Evolutionary conservation across 805 yeast species (phyloP).

Genomic region (Zygoascus biomembranicola): DNA sequence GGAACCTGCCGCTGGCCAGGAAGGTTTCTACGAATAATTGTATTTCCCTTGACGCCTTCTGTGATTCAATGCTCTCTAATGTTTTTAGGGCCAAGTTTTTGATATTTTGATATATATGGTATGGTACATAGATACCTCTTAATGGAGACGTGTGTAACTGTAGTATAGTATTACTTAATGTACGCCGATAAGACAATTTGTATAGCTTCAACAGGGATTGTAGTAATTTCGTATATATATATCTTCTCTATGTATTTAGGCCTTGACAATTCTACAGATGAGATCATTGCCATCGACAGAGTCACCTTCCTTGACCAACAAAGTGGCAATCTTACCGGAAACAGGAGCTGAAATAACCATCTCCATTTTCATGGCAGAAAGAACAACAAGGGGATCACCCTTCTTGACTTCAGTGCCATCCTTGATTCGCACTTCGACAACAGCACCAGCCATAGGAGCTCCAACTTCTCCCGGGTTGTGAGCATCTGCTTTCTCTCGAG

Average conservation of each 20-base stretch:
- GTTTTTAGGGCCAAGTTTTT: background rate
- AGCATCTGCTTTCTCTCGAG: conserved; percentile 86
- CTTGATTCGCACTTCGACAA: conserved; percentile 88
- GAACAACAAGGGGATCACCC: conserved; percentile 91
- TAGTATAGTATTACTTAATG: background rate
- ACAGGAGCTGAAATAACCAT: conserved; percentile 94
- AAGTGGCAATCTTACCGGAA: conserved; percentile 72
- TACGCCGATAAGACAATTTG: background rate
- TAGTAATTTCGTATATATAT: background rate
- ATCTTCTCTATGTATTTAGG: conserved; percentile 2
- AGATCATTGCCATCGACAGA: conserved; percentile 92
- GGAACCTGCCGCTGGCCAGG: background rate
- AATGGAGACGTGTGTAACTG: background rate
- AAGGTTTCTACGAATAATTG: background rate
- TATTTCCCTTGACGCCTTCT: background rate
- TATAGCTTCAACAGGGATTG: too few species aligned
- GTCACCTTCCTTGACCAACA: conserved; percentile 81
- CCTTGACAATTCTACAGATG: conserved; percentile 50
- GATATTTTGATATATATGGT: background rate
- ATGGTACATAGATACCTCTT: background rate
- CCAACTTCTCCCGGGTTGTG: conserved; percentile 88
- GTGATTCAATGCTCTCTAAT: background rate
- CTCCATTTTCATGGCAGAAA: conserved; percentile 99
- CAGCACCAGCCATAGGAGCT: conserved; percentile 99
- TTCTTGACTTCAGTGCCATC: conserved; percentile 84